A percentile compares a stretch with the other conserved stretches of the same genome.
phyloP scores from a whole-genome alignment of 495 filamentous ascomycete genomes.

The Aspergillus baeticus region DNA sequence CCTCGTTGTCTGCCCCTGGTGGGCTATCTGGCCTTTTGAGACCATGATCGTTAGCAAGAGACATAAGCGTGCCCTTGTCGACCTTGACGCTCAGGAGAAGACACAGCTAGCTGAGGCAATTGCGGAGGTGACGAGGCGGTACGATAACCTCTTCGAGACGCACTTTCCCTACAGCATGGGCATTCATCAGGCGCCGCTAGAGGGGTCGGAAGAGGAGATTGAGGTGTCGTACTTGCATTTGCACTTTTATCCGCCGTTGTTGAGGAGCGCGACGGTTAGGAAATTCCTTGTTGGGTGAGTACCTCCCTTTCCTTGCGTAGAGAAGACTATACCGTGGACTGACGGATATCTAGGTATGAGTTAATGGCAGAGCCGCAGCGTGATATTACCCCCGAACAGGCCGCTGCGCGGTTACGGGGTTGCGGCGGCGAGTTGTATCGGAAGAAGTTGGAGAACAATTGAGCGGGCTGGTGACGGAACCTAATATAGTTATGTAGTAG shows the following conservation, averaged over 20 bases:
- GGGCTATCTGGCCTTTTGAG: conserved; percentile 97
- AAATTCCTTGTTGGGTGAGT: conserved; percentile 89
- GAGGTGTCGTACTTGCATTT: conserved; percentile 89
- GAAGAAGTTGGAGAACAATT: conserved; percentile 47
- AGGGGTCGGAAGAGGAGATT: conserved; percentile 79
- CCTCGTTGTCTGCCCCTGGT: conserved; percentile 89
- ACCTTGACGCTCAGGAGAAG: conserved; percentile 68
- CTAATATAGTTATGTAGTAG: conserved; percentile 5
- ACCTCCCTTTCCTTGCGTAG: background rate
- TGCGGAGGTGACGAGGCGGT: conserved; percentile 81
- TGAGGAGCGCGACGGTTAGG: conserved; percentile 87
- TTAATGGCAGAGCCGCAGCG: conserved; percentile 95
- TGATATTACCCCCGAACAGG: conserved; percentile 97
- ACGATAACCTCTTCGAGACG: conserved; percentile 97
- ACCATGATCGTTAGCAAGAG: conserved; percentile 83
- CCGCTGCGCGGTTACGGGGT: conserved; percentile 70
- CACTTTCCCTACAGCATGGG: conserved; percentile 94
- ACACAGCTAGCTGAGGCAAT: conserved; percentile 75
- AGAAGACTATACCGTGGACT: conserved; percentile 19
- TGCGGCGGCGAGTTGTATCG: conserved; percentile 84
- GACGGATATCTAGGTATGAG: conserved; percentile 61
- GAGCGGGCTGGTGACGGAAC: background rate
- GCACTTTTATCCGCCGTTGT: conserved; percentile 93
- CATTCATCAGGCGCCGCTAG: conserved; percentile 90
- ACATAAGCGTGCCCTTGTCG: conserved; percentile 78